Base-by-base conservation (phyloP, 2,329 filamentous ascomycete species). In the Daldinia sp. region DNA sequence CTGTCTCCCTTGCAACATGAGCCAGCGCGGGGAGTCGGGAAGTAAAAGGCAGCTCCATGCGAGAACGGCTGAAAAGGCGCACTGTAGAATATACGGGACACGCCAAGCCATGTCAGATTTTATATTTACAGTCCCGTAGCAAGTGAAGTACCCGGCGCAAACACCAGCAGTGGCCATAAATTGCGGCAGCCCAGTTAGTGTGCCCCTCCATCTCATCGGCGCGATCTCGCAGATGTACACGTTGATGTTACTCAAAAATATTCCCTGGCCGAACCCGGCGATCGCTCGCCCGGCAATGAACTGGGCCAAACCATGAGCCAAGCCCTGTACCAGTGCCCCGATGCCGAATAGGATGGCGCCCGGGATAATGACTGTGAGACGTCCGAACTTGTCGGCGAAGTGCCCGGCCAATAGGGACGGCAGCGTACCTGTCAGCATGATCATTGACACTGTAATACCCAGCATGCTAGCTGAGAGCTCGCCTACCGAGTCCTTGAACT, bases 201-300 rank as follows among this genome's bases (percentile, higher is more conserved):
- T 75, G 0, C 85, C 86, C 25, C 87, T 76, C 3, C 77, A 73
- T 3, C 74, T 75, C 0, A 80, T 75, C 0, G 86, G 86, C 0
- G 86, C 83, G 13, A 89, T 86, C 71, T 90, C 87, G 58, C 83
- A 84, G 23, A 89, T 84, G 64, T 88, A 86, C 3, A 88, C 85
- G 8, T 80, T 77, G 21, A 85, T 72, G n/a, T 79, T 85, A n/a
- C 82, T 81, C 3, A 89, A 68, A 66, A 82, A 88, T 1, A 87
- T 71, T 0, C 87, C 86, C 67, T 88, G 81, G 0, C 87, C 87
- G 9, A 88, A 69, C 0, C 87, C 87, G n/a, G 79, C 81, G 3
- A 90, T 68, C 0, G 79, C 78, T 1, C 87, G 77, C 0, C 87
- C 87, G 3, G 79, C 75, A 30, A 88, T 75, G 41, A 90, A 83